These are phyloP conservation scores for Pseudogymnoascus sp. DNA, from an alignment of 2,329 filamentous ascomycete species.

Conservation along the genomic window DNA sequence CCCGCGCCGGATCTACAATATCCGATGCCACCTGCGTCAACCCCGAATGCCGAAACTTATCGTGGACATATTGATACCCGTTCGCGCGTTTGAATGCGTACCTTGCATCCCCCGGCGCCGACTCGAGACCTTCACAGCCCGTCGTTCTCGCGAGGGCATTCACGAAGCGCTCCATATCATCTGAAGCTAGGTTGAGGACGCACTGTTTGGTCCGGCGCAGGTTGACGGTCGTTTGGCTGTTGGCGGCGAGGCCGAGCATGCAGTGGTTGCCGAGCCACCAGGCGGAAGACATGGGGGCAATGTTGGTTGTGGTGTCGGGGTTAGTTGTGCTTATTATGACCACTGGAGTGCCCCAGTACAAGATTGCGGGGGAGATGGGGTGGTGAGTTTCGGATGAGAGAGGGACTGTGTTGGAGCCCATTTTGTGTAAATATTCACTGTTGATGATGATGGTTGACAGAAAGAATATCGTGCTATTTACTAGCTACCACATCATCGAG, in stretches of 20 bases:
- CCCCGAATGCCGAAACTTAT: slow-evolving; percentile 32
- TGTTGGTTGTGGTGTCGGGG: slow-evolving; percentile 35
- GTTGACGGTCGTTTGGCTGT: slow-evolving; percentile 34
- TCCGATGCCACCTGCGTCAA: slow-evolving; percentile 32
- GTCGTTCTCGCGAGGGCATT: slow-evolving; percentile 16
- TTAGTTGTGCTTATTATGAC: slow-evolving; percentile 35
- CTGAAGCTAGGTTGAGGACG: slow-evolving; percentile 37
- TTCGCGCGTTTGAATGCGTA: slow-evolving; percentile 24
- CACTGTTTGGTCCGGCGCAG: slow-evolving; percentile 36
- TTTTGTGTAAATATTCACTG: neutral
- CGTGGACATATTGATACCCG: slow-evolving; percentile 32
- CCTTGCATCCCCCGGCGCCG: slow-evolving; percentile 17
- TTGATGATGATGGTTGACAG: neutral
- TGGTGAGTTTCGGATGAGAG: neutral
- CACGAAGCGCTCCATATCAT: slow-evolving; percentile 31
- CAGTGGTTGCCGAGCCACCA: slow-evolving; percentile 39
- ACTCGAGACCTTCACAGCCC: neutral
- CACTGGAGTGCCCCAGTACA: slow-evolving; percentile 37
- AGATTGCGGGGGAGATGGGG: slow-evolving; percentile 33
- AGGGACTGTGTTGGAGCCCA: neutral
- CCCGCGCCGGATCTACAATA: slow-evolving; percentile 29
- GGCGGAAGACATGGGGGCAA: slow-evolving; percentile 38
- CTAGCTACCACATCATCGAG: neutral
- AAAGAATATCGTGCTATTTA: neutral
- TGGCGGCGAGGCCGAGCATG: slow-evolving; percentile 34